These are phyloP conservation scores for Calonectria leucothoes DNA, from an alignment of 2,329 filamentous ascomycete species.

Conservation along the genomic window DNA sequence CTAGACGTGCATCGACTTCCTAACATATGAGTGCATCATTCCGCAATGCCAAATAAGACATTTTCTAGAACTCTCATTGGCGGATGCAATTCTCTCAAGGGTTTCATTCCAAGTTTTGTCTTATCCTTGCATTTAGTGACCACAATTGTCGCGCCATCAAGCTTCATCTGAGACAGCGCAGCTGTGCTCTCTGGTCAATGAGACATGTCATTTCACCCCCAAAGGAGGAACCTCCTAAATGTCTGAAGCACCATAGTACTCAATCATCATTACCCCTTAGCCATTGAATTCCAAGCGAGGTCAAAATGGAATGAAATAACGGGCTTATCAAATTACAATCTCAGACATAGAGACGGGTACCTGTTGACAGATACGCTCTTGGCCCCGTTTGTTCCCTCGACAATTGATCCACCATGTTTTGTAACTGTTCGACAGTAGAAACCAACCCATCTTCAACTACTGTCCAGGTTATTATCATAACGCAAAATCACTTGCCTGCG, in stretches of 20 bases:
- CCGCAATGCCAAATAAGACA: background rate
- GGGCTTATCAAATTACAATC: background rate
- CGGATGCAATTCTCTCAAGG: background rate
- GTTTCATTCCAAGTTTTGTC: background rate
- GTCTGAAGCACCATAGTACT: background rate
- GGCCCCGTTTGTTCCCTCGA: background rate
- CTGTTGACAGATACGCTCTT: background rate
- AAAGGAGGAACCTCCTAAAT: rapidly evolving
- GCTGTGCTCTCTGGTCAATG: background rate
- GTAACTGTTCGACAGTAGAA: background rate
- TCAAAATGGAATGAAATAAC: background rate
- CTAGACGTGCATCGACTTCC: background rate
- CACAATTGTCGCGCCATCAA: background rate
- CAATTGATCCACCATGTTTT: background rate
- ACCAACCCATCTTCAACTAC: too few relatives aligned
- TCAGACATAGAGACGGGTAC: background rate
- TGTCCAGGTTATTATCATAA: too few relatives aligned
- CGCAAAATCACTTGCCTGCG: too few relatives aligned
- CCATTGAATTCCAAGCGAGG: background rate
- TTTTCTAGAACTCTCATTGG: background rate
- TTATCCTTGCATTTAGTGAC: background rate
- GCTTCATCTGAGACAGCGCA: background rate
- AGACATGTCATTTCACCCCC: background rate
- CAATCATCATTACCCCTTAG: background rate
- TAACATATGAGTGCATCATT: background rate